Percentiles rank a stretch among this genome's conserved stretches.
These are phyloP conservation scores for Sanghuangporus baumii DNA, from an alignment of 1,284 basidiomycete genomes.

Conservation along the genomic window DNA sequence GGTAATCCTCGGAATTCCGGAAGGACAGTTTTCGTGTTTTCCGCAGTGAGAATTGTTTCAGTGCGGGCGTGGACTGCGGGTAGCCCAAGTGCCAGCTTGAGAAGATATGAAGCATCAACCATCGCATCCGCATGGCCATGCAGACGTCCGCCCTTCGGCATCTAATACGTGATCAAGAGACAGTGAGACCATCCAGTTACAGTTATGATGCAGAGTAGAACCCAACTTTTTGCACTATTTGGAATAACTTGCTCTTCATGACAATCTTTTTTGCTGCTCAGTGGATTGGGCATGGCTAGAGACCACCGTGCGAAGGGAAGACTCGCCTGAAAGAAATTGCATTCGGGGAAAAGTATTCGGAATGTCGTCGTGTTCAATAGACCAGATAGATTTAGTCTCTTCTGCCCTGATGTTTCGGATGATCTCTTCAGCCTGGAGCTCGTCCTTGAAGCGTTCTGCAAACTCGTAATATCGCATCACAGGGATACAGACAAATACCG, in stretches of 20 bases:
- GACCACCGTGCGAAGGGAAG: neutral
- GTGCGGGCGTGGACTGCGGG: conserved; percentile 53
- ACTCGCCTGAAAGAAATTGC: conserved; percentile 62
- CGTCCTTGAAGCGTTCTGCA: conserved; percentile 31
- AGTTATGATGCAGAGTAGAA: neutral
- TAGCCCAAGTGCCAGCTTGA: conserved; percentile 49
- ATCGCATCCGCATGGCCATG: conserved; percentile 69
- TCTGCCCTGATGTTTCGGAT: conserved; percentile 45
- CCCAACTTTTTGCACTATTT: conserved; percentile 50
- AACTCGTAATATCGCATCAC: conserved; percentile 32
- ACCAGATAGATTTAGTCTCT: conserved; percentile 59
- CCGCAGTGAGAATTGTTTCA: conserved; percentile 30
- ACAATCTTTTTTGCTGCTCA: conserved; percentile 49
- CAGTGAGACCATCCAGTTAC: neutral
- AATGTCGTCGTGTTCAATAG: conserved; percentile 42
- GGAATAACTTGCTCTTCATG: conserved; percentile 51
- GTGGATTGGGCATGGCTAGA: neutral
- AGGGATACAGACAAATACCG: no score
- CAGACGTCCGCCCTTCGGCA: conserved; percentile 71
- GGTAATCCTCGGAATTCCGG: conserved; percentile 49
- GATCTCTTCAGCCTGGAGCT: conserved; percentile 49
- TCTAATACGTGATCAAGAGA: conserved; percentile 34
- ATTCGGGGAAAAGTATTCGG: conserved; percentile 68
- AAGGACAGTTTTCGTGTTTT: conserved; percentile 34
- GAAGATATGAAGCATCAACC: conserved; percentile 47